Evolutionary conservation across 2,329 filamentous ascomycete species (phyloP), one percentile per base, ranked within the genome.

Genomic region (Aspergillus fructus): DNA sequence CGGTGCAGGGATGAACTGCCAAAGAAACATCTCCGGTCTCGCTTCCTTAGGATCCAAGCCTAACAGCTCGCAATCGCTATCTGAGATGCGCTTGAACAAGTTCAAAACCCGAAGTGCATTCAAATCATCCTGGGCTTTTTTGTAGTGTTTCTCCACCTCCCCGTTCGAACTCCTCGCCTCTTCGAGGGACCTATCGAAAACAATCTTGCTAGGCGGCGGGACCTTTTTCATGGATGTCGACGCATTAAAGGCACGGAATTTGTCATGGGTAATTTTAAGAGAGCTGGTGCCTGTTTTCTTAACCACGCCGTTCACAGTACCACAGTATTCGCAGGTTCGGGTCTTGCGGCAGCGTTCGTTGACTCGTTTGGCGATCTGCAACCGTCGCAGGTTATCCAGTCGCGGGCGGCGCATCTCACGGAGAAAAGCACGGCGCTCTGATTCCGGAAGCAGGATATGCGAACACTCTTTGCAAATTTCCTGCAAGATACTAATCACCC

Each of bases 401-500:
- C 88, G 86, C 0, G 91, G 91, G 23, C 87, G 84, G 61, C 93
- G 85, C 69, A 97, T 81, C 64, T 92, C 89, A 60, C 85, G 89
- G n/a, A 97, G 79, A 65, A 89, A 96, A 3, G 81, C 77, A 41
- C 90, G 86, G 63, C 91, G 86, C 66, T 96, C 91, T 19, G 84
- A 79, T 71, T 97, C 92, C 39, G 89, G 86, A 23, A 99, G 83
- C 55, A 99, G 78, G 6, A 97, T 89, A 60, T 85, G 85, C 23
- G 91, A 90, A 72, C 94, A 99, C 70, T 93, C 87, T 79, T 96
- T 99, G 86, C 94, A 99, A 63, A 99, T 96, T 69, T 94, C 89
- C 72, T 97, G 93, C 23, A 99, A 82, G 55, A 96, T 93, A 45
- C 88, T 88, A 71, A 96, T 93, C 62, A 94, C 91, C 72, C 96